Conservation (phyloP, 2,329 filamentous ascomycete genomes). For the Xylariaceae sp. region DNA sequence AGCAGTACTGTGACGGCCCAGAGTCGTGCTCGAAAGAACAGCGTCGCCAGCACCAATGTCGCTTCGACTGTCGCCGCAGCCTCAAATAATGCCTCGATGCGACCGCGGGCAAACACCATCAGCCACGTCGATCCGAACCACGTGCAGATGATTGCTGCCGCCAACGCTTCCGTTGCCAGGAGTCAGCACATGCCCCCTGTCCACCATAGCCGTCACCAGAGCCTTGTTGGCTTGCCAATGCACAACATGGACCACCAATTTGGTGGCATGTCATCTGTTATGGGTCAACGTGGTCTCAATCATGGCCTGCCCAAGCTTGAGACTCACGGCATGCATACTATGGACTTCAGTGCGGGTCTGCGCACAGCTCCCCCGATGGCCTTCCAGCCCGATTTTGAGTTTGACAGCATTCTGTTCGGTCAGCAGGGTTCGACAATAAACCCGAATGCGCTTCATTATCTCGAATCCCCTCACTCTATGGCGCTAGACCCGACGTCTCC, state of each 20-base stretch:
- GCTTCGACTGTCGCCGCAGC: slow-evolving; percentile 44
- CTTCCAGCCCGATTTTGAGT: slow-evolving; percentile 60
- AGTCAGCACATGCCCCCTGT: slow-evolving; percentile 41
- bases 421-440: slow-evolving; percentile 61
- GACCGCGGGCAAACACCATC: slow-evolving; percentile 91
- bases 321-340: slow-evolving; percentile 60
- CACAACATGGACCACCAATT: slow-evolving; percentile 58
- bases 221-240: slow-evolving; percentile 61
- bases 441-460: slow-evolving; percentile 75
- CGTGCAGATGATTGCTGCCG: slow-evolving; percentile 64
- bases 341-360: slow-evolving; percentile 63
- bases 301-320: slow-evolving; percentile 78
- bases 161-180: slow-evolving; percentile 48
- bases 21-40: slow-evolving; percentile 85
- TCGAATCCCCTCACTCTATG: slow-evolving; percentile 65
- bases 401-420: slow-evolving; percentile 65
- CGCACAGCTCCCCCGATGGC: slow-evolving; percentile 69
- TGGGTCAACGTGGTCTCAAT: slow-evolving; percentile 60
- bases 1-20: slow-evolving; percentile 62
- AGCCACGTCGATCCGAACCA: slow-evolving; percentile 79
- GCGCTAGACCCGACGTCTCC: slow-evolving; percentile 57
- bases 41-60: slow-evolving; percentile 58
- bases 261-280: slow-evolving; percentile 63
- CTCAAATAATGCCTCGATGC: slow-evolving; percentile 56
- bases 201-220: slow-evolving; percentile 70